These are phyloP conservation scores for Aspergillus affinis DNA, from an alignment of 495 filamentous ascomycete genomes.

Conservation along the genomic window DNA sequence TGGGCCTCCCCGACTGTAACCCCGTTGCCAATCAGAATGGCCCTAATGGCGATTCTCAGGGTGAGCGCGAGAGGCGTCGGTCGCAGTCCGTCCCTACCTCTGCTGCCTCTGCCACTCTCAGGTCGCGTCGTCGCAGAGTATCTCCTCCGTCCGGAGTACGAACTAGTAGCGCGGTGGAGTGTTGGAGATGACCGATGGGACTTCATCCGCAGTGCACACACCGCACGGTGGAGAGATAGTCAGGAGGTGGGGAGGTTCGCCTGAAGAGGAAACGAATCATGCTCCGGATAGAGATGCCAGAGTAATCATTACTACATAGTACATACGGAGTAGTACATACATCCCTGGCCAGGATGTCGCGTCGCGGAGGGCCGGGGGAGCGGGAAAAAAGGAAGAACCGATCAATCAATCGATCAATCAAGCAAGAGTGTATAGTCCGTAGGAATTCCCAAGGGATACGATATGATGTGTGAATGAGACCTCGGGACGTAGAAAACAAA, in stretches of 20 bases:
- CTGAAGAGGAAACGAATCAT: not conserved
- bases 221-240: not conserved
- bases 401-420: too few species aligned
- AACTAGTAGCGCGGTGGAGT: not conserved
- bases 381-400: too few species aligned
- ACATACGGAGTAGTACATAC: not conserved
- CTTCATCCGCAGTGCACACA: conserved; percentile 1
- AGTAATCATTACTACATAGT: too few species aligned
- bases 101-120: too few species aligned
- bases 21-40: not conserved
- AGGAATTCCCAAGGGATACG: not conserved
- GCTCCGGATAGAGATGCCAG: not conserved
- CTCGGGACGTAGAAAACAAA: conserved; percentile 1
- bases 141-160: too few species aligned
- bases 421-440: too few species aligned
- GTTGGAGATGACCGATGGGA: conserved; percentile 2
- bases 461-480: not conserved
- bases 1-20: not conserved
- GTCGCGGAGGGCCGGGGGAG: too few species aligned
- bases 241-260: not conserved
- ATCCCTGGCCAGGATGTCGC: not conserved
- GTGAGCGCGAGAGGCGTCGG: not conserved
- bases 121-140: not conserved
- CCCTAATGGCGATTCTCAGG: not conserved
- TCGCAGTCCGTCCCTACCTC: not conserved